Evolutionary conservation across 129 eudicot genomes (phyloP).

Genomic region (Daucus carota): DNA sequence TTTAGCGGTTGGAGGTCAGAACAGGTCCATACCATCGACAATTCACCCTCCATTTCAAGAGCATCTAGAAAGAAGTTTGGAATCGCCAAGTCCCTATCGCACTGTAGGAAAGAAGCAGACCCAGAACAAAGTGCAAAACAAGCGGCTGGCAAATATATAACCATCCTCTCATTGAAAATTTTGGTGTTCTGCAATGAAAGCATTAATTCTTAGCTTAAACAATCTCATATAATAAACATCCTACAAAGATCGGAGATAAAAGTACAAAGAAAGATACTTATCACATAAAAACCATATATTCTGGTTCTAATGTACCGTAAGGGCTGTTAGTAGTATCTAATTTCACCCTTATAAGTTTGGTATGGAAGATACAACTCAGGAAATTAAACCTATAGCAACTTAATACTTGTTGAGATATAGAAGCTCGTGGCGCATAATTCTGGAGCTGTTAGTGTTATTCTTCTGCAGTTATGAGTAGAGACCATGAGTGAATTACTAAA

Average conservation of each 20-base stretch:
- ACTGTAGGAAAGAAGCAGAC: conserved; percentile 35
- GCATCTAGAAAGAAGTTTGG: conserved; percentile 25
- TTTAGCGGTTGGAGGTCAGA: background rate
- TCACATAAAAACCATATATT: background rate
- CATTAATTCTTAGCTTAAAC: background rate
- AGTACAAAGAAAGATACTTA: background rate
- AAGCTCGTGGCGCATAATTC: background rate
- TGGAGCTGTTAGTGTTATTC: background rate
- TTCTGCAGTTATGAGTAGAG: background rate
- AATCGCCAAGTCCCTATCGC: conserved; percentile 24
- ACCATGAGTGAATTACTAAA: background rate
- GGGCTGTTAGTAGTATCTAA: background rate
- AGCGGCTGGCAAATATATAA: conserved; percentile 65
- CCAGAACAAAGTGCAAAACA: conserved; percentile 75
- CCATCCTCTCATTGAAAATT: conserved; percentile 51
- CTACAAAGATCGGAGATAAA: background rate
- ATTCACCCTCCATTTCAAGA: conserved; percentile 34
- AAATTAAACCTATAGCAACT: background rate
- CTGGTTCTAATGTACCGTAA: background rate
- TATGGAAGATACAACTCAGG: background rate
- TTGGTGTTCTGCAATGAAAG: conserved; percentile 40
- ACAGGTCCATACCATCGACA: conserved; percentile 30
- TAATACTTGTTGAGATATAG: background rate
- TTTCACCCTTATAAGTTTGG: background rate
- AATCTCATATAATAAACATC: background rate